These are phyloP conservation scores for Fusarium sp. DNA, from an alignment of 2,329 filamentous ascomycete genomes.

Conservation along the genomic window DNA sequence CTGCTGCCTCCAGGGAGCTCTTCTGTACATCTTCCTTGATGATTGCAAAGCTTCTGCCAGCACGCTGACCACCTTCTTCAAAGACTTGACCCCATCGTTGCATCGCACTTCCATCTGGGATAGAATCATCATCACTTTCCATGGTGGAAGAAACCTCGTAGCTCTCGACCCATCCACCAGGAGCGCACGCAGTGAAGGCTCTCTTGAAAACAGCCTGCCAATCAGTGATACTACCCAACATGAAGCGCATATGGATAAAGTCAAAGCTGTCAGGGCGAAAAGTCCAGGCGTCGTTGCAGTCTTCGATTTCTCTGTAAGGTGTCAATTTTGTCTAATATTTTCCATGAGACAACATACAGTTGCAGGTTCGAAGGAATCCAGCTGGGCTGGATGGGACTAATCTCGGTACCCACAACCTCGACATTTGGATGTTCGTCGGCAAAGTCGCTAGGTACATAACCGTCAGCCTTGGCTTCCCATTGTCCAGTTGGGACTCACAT, in stretches of 20 bases:
- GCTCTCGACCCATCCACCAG: constrained; percentile 19
- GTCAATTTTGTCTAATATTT: accelerated
- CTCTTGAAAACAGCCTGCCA: constrained; percentile 7
- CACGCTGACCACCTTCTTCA: constrained; percentile 8
- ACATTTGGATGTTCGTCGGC: constrained; percentile 55
- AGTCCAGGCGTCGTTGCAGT: constrained; percentile 17
- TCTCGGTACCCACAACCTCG: constrained; percentile 56
- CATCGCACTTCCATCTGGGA: constrained; percentile 13
- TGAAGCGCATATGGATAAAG: constrained; percentile 21
- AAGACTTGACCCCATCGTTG: constrained; percentile 18
- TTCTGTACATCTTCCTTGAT: constrained; percentile 13
- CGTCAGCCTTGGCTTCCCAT: background rate
- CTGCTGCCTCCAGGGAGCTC: constrained; percentile 14
- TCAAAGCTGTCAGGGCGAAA: constrained; percentile 9
- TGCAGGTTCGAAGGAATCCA: constrained; percentile 56
- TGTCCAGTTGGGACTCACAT: background rate
- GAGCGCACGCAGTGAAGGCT: background rate
- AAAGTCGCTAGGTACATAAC: background rate
- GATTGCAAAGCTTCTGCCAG: constrained; percentile 12
- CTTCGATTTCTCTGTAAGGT: constrained; percentile 1
- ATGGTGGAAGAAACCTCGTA: constrained; percentile 11
- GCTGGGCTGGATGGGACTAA: constrained; percentile 57
- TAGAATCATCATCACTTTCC: constrained; percentile 19
- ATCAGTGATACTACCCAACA: constrained; percentile 7
- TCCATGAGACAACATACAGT: background rate